Base-by-base conservation (phyloP, 805 yeast species). In the Torulaspora delbrueckii region DNA sequence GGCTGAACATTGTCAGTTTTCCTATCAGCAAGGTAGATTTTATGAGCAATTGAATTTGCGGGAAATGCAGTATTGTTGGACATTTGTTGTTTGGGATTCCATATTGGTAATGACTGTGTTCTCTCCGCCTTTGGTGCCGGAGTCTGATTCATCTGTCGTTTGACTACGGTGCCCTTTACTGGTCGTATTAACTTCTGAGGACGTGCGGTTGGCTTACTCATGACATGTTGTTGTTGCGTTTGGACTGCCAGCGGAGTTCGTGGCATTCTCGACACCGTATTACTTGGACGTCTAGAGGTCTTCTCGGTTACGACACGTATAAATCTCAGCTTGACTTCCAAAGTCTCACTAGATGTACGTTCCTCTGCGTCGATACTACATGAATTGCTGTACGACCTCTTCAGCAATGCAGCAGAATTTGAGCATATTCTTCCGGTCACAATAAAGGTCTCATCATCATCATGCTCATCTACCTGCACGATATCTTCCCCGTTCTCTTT, bases 51-150 rank as follows among this genome's bases (percentile, higher is more conserved):
- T 8, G 67, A 63, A 25, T 57, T 57, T 19, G 58, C 54, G 7
- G 60, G 52, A 9, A 57, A 47, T 18, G 56, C 58, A 28, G 53
- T 39, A 24, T 50, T 50, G 19, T 50, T 38, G 9, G 36, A 31
- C 23, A 42, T 30, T 22, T 31, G 31, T 27, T 53, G 56, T 34
- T 56, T 56, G 14, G 52, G 48, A 36, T 62, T 59, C 67, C 68
- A 64, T 13, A 64, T 58, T 4, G 77, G 77, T 33, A 72, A 53
- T 1, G 77, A 72, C 51, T 70, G 73, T 1, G 77, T 71, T 55
- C 76, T 63, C 25, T 56, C 65, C 4, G 77, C 77, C 53, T 67
- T 71, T 43, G 74, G 76, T n/a, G 75, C 75, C 3, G 75, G 74
- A 30, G 59, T 65, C 34, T 69, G 68, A 51, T 71, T 71, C n/a